phyloP scores from a whole-genome alignment of 2,329 filamentous ascomycete genomes.

The Xylaria sp. region DNA sequence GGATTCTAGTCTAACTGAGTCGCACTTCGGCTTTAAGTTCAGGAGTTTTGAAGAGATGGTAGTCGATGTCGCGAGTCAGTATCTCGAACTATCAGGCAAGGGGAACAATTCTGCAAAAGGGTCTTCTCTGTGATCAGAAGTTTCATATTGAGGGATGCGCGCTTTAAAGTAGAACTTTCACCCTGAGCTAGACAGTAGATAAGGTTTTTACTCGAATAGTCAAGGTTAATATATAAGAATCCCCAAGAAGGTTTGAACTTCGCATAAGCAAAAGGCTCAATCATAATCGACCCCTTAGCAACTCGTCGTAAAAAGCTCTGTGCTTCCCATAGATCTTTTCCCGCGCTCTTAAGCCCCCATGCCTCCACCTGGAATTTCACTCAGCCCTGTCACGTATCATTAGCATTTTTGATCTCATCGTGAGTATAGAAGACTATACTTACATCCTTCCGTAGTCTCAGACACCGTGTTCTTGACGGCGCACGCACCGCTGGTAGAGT shows the following conservation, averaged over 20 bases:
- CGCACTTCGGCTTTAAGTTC: slow-evolving; percentile 26
- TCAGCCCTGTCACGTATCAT: slow-evolving; percentile 13
- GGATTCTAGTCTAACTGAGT: slow-evolving; percentile 27
- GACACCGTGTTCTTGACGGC: slow-evolving; percentile 35
- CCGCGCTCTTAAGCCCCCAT: slow-evolving; percentile 17
- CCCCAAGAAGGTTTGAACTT: no score
- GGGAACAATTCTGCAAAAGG: no score
- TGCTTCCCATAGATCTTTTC: not conserved
- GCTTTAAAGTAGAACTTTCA: no score
- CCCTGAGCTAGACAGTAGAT: no score
- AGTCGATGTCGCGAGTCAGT: slow-evolving; percentile 34
- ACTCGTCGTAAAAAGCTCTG: no score
- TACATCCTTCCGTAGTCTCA: slow-evolving; percentile 37
- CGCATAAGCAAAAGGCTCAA: no score
- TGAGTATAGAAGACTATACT: slow-evolving; percentile 10
- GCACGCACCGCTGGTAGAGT: slow-evolving; percentile 27
- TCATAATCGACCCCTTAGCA: no score
- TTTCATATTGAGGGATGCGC: no score
- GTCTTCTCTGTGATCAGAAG: no score
- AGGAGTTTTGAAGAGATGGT: slow-evolving; percentile 31
- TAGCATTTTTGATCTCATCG: not conserved
- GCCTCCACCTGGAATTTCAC: slow-evolving; percentile 24
- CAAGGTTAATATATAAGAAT: no score
- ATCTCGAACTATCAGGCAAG: no score
- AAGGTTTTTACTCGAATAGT: no score